Evolutionary conservation across 495 filamentous ascomycete genomes (phyloP).

Genomic region (Annulohypoxylon nitens): DNA sequence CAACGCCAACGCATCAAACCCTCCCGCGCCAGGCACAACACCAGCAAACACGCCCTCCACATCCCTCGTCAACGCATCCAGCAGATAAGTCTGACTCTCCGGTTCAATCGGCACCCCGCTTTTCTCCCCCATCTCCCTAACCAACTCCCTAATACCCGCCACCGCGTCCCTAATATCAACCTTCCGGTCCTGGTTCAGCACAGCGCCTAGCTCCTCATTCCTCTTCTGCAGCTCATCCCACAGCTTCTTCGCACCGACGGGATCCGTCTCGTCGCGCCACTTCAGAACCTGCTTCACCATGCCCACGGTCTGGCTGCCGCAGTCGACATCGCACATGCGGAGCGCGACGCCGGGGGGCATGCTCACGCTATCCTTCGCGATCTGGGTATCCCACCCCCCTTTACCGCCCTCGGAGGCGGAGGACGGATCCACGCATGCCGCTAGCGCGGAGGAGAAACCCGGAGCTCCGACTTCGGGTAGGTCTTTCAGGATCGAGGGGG

Average conservation of each 20-base stretch:
- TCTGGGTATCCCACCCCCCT: slow-evolving; percentile 80
- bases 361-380: slow-evolving; percentile 73
- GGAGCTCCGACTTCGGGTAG: slow-evolving; percentile 72
- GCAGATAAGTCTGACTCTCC: slow-evolving; percentile 80
- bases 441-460: slow-evolving; percentile 75
- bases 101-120: slow-evolving; percentile 94
- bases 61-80: slow-evolving; percentile 75
- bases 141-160: slow-evolving; percentile 61
- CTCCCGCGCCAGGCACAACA: slow-evolving; percentile 94
- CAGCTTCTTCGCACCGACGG: slow-evolving; percentile 72
- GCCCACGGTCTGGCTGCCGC: slow-evolving; percentile 90
- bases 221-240: slow-evolving; percentile 79
- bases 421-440: slow-evolving; percentile 68
- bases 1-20: slow-evolving; percentile 90
- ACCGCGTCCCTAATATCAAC: slow-evolving; percentile 57
- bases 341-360: slow-evolving; percentile 81
- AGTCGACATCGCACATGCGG: slow-evolving; percentile 95
- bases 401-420: slow-evolving; percentile 23
- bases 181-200: slow-evolving; percentile 64
- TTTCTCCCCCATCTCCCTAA: slow-evolving; percentile 79
- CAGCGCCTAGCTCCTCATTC: slow-evolving; percentile 77
- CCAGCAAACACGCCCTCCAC: slow-evolving; percentile 88
- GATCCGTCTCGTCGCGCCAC: slow-evolving; percentile 80
- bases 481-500: slow-evolving; percentile 75
- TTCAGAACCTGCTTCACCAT: slow-evolving; percentile 93